Base-by-base conservation (phyloP, 2,329 filamentous ascomycete species). In the Raffaelea ambrosiae region DNA sequence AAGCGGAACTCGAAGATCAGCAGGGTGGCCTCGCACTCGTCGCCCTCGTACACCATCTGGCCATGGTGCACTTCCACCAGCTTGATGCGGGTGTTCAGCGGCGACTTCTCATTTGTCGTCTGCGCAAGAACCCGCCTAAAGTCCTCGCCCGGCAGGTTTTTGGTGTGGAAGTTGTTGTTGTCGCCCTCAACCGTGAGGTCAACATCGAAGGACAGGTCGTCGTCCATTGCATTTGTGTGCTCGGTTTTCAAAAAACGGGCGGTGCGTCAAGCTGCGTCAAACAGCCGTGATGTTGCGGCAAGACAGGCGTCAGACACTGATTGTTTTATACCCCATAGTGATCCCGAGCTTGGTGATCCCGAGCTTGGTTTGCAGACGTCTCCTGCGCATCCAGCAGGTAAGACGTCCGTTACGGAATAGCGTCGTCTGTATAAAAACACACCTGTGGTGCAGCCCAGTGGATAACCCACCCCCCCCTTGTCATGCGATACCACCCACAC, bases 1-100 rank as follows among this genome's bases (percentile, higher is more conserved):
- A 50, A 50, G 3, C 44, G 48, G 26, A 47, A 50, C 20, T 47
- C 48, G n/a, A 50, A 31, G 2, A 50, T 19, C 18, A 50, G 40
- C 39, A 50, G 44, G 26, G 48, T 50, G 3, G 48, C 48, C 26
- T n/a, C 16, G 20, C 22, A 36, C 26, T 26, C 36, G 14, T 43
- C 40, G 4, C 22, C 44, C 14, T 47, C 41, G 18, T 40, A n/a
- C 14, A 40, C 35, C 48, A 50, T 50, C 5, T 18, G 26, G 33
- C 48, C 48, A 38, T 50, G 48, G 29, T 50, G 48, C 33, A 47
- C 40, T 20, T 50, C 48, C 16, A 26, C 35, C 7, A 50, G 5
- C 22, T 29, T 44, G 44, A 50, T 43, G 21, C 44, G 40, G 35
- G 38, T 50, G 40, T 36, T 40, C 31, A 50, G 44, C 10, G 48